These are phyloP conservation scores for Pseudogymnoascus sp. DNA, from an alignment of 2,329 filamentous ascomycete species.

Conservation along the genomic window DNA sequence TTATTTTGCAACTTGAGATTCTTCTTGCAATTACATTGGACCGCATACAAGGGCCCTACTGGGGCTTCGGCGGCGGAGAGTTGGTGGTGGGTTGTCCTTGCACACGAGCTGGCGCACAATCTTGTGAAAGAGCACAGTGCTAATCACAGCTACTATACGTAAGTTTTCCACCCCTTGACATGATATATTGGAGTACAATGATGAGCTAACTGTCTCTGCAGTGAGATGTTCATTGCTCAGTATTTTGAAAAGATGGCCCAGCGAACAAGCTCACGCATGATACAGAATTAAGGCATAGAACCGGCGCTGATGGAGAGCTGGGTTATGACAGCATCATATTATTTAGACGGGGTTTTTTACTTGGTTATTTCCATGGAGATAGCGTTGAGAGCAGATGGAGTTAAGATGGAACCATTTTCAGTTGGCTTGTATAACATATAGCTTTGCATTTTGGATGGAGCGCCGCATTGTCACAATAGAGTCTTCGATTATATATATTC, in stretches of 20 bases:
- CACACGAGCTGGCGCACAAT: constrained; percentile 94
- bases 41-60: constrained; percentile 32
- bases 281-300: not conserved
- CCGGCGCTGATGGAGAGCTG: not conserved
- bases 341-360: not conserved
- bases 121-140: constrained; percentile 70
- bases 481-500: not conserved
- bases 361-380: not conserved
- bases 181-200: constrained; percentile 14
- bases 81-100: constrained; percentile 95
- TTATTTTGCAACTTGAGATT: constrained; percentile 92
- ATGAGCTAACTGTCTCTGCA: constrained; percentile 25
- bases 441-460: not conserved
- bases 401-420: not conserved
- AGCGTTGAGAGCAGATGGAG: not conserved
- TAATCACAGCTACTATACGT: constrained; percentile 77
- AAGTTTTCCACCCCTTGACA: constrained; percentile 26
- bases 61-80: constrained; percentile 46
- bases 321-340: not conserved
- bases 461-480: not conserved
- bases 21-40: constrained; percentile 70
- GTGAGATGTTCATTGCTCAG: constrained; percentile 68
- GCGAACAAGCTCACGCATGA: constrained; percentile 9
- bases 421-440: not conserved
- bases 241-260: constrained; percentile 65